These are phyloP conservation scores for Hortaea sp. DNA, from an alignment of 2,329 filamentous ascomycete species.

Conservation along the genomic window DNA sequence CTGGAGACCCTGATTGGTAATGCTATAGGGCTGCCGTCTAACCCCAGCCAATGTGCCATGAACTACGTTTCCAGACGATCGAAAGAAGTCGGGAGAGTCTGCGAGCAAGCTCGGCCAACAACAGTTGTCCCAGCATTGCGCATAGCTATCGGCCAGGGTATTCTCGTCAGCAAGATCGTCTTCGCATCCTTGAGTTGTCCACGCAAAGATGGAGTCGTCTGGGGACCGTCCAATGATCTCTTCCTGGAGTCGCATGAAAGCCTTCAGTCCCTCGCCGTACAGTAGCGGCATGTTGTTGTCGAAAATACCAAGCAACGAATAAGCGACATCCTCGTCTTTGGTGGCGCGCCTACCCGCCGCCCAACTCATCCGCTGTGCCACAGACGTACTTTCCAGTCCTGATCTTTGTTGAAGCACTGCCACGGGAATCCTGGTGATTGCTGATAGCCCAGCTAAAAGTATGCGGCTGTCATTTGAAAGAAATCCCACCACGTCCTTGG, in stretches of 20 bases:
- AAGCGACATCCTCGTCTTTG: slow-evolving; percentile 8
- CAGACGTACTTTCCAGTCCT: background rate
- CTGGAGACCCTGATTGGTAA: background rate
- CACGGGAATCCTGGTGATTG: background rate
- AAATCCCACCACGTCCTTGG: background rate
- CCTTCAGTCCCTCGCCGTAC: slow-evolving; percentile 11
- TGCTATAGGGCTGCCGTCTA: background rate
- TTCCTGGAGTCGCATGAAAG: slow-evolving; percentile 9
- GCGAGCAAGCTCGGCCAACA: background rate
- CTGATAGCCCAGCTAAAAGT: background rate
- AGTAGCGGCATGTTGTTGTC: slow-evolving; percentile 10
- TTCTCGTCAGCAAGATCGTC: background rate
- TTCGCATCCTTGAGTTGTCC: slow-evolving; percentile 2
- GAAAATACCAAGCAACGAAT: slow-evolving; percentile 14
- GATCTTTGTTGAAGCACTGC: background rate
- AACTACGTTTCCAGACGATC: background rate
- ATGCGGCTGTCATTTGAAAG: background rate
- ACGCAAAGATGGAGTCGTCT: slow-evolving; percentile 14
- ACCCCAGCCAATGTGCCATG: background rate
- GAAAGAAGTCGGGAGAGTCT: background rate
- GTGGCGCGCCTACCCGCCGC: slow-evolving; percentile 10
- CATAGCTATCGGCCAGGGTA: background rate
- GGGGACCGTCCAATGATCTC: slow-evolving; percentile 6
- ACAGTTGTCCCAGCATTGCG: too few relatives aligned
- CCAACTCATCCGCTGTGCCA: slow-evolving; percentile 12